Percentiles rank a stretch among this genome's conserved stretches.
Conservation (phyloP, 257 asterid species). For the Penstemon eatonii region DNA sequence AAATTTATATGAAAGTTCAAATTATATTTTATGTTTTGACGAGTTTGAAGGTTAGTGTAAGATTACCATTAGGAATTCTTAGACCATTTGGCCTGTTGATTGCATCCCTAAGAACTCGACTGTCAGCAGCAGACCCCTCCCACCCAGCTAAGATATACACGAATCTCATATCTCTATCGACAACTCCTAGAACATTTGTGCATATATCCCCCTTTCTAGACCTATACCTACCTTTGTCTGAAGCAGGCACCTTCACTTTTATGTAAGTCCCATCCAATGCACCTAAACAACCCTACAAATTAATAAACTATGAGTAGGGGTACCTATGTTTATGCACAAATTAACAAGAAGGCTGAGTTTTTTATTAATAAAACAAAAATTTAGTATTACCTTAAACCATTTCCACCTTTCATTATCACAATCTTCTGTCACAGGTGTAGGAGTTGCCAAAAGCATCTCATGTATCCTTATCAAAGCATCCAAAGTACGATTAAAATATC, state of each 20-base stretch:
- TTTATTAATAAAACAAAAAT: not conserved
- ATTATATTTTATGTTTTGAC: no score
- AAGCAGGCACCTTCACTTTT: not conserved
- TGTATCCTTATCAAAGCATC: not conserved
- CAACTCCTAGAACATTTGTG: no score
- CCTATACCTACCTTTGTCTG: not conserved
- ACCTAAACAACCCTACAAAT: slow-evolving; percentile 1
- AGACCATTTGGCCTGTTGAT: not conserved
- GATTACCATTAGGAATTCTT: not conserved
- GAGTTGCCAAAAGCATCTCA: not conserved
- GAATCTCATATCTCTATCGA: slow-evolving; percentile 2
- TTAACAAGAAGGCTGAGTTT: no score
- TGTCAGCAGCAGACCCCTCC: not conserved
- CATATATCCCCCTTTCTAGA: slow-evolving; percentile 3
- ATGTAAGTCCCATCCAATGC: slow-evolving; percentile 5
- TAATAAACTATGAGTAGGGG: not conserved
- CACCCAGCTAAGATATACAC: not conserved
- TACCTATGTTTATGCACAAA: no score
- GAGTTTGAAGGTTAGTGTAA: not conserved
- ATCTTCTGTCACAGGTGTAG: not conserved
- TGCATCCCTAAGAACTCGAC: not conserved
- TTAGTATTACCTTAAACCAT: not conserved
- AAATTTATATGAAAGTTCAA: not conserved
- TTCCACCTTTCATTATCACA: not conserved
- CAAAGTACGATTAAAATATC: not conserved